phyloP scores from a whole-genome alignment of 2,329 filamentous ascomycete species.

The Dothidotthia symphoricarpi region DNA sequence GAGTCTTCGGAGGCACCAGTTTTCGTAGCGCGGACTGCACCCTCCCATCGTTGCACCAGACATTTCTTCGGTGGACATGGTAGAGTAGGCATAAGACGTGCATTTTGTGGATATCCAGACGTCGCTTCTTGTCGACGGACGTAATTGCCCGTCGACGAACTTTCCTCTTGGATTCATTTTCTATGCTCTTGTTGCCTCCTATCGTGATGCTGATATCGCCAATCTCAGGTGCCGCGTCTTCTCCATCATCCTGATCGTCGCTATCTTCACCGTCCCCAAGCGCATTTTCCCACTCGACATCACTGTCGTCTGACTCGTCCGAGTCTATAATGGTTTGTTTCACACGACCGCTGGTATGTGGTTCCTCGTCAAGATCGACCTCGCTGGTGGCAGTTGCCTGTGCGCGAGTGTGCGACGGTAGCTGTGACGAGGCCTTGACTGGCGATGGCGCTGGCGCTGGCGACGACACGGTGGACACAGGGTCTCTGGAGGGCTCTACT shows the following conservation, averaged over 20 bases:
- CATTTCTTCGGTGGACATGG: conserved; percentile 74
- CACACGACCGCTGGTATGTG: conserved; percentile 26
- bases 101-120: conserved; percentile 78
- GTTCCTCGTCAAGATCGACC: conserved; percentile 5
- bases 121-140: conserved; percentile 57
- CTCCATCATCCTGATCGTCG: conserved; percentile 23
- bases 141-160: conserved; percentile 54
- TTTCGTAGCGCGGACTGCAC: conserved; percentile 58
- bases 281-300: conserved; percentile 63
- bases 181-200: conserved; percentile 29
- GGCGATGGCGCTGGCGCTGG: conserved; percentile 13
- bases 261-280: conserved; percentile 29
- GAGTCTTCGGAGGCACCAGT: conserved; percentile 64
- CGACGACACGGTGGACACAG: neutral
- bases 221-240: conserved; percentile 32
- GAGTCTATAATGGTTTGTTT: conserved; percentile 44
- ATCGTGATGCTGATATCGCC: conserved; percentile 46
- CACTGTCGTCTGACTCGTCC: conserved; percentile 58
- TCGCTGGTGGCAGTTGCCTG: conserved; percentile 2
- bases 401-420: conserved; percentile 4
- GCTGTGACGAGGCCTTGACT: conserved; percentile 5
- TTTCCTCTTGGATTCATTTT: conserved; percentile 35
- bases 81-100: conserved; percentile 81
- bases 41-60: conserved; percentile 78
- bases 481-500: neutral